Evolutionary conservation across 169 alveolate genomes (phyloP).

Genomic region (Plasmodium knowlesi): DNA sequence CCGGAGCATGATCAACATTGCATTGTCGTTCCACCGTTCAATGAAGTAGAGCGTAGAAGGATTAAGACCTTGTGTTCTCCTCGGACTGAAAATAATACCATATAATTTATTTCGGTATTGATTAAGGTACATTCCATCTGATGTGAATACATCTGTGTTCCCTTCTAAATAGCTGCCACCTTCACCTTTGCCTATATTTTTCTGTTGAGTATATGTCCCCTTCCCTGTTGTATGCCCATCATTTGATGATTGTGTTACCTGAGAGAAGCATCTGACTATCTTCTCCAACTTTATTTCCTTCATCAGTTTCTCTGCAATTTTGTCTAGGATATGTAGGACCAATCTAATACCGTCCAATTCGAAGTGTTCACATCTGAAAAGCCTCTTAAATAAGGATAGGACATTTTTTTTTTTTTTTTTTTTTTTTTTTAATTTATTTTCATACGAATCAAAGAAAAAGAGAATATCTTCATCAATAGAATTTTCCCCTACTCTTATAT

Average conservation of each 20-base stretch:
- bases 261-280: constrained; percentile 15
- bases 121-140: neutral
- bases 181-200: neutral
- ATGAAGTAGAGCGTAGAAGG: neutral
- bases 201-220: neutral
- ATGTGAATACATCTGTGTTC: neutral
- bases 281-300: constrained; percentile 22
- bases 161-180: neutral
- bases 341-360: constrained; percentile 32
- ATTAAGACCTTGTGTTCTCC: neutral
- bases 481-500: neutral
- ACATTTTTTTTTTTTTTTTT: neutral
- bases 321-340: constrained; percentile 27
- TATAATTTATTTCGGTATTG: constrained; percentile 5
- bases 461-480: constrained; percentile 25
- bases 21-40: constrained; percentile 27
- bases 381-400: neutral
- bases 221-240: neutral
- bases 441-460: constrained; percentile 61
- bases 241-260: neutral
- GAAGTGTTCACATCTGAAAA: constrained; percentile 52
- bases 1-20: constrained; percentile 31
- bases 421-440: constrained; percentile 44
- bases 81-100: neutral
- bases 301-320: constrained; percentile 17